Conservation (phyloP, 1,139 yeast genomes). For the Kodamaea anthophila region DNA sequence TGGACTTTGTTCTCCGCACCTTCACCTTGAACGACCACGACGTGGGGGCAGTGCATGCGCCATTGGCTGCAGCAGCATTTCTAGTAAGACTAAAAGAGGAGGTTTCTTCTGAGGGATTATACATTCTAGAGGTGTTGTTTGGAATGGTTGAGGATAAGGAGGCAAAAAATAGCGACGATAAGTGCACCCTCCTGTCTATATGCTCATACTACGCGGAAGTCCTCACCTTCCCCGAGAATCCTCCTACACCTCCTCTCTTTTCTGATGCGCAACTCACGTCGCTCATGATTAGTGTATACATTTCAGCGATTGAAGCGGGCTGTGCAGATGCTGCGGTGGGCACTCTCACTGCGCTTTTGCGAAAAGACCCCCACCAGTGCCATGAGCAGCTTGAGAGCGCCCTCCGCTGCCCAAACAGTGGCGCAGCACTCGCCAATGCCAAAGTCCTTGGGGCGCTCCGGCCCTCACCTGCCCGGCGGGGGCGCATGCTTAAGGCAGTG, state of each 20-base stretch:
- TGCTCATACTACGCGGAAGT: background rate
- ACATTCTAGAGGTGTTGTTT: slow-evolving; percentile 33
- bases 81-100: slow-evolving; percentile 11
- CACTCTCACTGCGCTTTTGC: background rate
- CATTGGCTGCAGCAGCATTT: slow-evolving; percentile 54
- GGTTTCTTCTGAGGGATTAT: slow-evolving; percentile 20
- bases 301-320: background rate
- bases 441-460: slow-evolving; percentile 1
- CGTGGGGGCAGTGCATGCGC: slow-evolving; percentile 70
- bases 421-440: slow-evolving; percentile 1
- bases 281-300: slow-evolving; percentile 1
- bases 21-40: slow-evolving; percentile 84
- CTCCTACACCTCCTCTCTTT: no score
- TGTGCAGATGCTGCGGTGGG: background rate
- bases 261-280: no score
- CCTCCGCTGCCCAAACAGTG: background rate
- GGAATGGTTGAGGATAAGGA: slow-evolving; percentile 11
- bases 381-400: background rate
- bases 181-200: background rate
- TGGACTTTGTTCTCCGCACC: slow-evolving; percentile 53
- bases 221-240: background rate
- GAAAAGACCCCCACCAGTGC: background rate
- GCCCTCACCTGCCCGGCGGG: slow-evolving; percentile 1
- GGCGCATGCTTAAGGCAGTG: slow-evolving; percentile 1
- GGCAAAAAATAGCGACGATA: background rate